These are phyloP conservation scores for Westerdykella sp. DNA, from an alignment of 2,329 filamentous ascomycete species.

Conservation along the genomic window DNA sequence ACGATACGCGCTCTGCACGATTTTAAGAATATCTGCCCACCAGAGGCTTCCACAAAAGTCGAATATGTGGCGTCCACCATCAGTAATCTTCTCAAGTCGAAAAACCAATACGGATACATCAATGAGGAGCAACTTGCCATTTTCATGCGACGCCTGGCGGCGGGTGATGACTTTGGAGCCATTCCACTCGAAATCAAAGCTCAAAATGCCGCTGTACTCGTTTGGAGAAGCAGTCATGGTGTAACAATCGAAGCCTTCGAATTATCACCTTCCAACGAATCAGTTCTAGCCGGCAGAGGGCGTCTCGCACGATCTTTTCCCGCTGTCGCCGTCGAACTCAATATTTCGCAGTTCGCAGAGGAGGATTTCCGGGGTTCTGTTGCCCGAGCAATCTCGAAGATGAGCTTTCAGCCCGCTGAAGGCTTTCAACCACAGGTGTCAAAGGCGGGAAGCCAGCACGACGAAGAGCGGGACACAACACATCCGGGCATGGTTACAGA, in stretches of 20 bases:
- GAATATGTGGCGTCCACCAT: conserved; percentile 8
- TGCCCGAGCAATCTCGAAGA: conserved; percentile 27
- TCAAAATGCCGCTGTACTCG: conserved; percentile 46
- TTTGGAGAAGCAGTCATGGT: conserved; percentile 21
- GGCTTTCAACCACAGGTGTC: conserved; percentile 30
- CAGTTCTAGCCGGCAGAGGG: conserved; percentile 35
- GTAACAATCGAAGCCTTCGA: conserved; percentile 45
- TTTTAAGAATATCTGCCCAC: conserved; percentile 2
- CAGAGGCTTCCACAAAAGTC: conserved; percentile 2
- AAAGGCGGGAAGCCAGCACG: conserved; percentile 36
- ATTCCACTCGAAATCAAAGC: conserved; percentile 39
- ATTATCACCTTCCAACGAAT: conserved; percentile 37
- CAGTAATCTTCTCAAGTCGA: conserved; percentile 9
- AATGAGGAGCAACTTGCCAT: not conserved
- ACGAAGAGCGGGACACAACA: conserved; percentile 46
- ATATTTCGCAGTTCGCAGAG: conserved; percentile 14
- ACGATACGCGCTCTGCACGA: conserved; percentile 9
- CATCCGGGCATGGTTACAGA: conserved; percentile 50
- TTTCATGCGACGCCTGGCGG: conserved; percentile 6
- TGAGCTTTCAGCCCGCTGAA: conserved; percentile 32
- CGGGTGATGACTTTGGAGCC: conserved; percentile 2
- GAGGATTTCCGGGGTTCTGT: conserved; percentile 18
- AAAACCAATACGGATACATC: conserved; percentile 2
- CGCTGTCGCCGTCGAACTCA: conserved; percentile 33
- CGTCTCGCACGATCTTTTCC: conserved; percentile 44